These are phyloP conservation scores for Ophiostoma angusticollis DNA, from an alignment of 2,329 filamentous ascomycete genomes.

Conservation along the genomic window DNA sequence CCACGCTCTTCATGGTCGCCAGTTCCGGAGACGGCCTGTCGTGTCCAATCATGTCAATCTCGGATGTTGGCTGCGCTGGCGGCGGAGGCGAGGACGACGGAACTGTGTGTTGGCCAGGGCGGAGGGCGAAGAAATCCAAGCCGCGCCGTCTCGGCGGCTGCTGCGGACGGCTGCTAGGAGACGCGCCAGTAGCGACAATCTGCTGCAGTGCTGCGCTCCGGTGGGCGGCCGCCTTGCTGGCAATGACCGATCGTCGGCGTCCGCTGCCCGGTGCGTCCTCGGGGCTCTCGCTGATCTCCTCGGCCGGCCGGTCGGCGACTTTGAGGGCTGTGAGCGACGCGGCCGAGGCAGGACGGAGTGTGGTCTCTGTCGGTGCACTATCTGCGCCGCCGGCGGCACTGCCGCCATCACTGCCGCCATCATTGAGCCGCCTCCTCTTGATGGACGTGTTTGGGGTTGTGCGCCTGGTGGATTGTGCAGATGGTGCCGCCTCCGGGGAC, in stretches of 20 bases:
- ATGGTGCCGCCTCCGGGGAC: constrained; percentile 10
- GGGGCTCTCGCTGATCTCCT: constrained; percentile 41
- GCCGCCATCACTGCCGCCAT: background rate
- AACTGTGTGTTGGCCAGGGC: constrained; percentile 12
- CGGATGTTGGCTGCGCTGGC: constrained; percentile 9
- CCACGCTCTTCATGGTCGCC: background rate
- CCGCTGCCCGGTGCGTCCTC: constrained; percentile 43
- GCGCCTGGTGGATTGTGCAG: constrained; percentile 12
- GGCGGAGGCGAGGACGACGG: constrained; percentile 3
- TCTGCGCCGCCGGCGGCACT: background rate
- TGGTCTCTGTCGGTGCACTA: background rate
- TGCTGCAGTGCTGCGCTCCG: constrained; percentile 27
- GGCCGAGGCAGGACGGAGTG: constrained; percentile 6
- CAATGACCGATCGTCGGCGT: constrained; percentile 28
- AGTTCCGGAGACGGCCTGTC: constrained; percentile 25
- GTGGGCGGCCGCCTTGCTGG: constrained; percentile 23
- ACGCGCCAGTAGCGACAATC: constrained; percentile 22
- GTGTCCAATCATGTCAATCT: background rate
- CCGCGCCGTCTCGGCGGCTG: constrained; percentile 12
- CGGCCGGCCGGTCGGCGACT: constrained; percentile 7
- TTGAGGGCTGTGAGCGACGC: background rate
- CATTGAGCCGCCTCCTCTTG: constrained; percentile 30
- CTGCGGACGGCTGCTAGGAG: constrained; percentile 1
- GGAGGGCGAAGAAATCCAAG: constrained; percentile 5
- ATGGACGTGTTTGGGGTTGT: constrained; percentile 35